A percentile compares a stretch with the other conserved stretches of the same genome.
Conservation (phyloP, 2,329 filamentous ascomycete genomes). For the Colletotrichum sp. region DNA sequence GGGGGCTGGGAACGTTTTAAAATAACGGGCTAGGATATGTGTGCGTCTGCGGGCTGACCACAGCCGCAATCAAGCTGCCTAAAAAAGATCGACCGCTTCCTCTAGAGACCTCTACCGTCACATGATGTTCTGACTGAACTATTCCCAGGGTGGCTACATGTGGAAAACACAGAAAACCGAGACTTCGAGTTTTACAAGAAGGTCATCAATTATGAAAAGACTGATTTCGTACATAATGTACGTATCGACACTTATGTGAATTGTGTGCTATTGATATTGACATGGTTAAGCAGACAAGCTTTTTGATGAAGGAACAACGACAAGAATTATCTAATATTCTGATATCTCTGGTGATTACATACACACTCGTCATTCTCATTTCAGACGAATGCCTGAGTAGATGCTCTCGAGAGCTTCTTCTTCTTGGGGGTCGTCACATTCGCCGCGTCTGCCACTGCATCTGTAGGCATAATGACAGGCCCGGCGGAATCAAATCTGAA, state of each 20-base stretch:
- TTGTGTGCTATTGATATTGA: neutral
- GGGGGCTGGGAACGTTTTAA: neutral
- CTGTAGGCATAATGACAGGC: neutral
- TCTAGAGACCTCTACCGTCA: neutral
- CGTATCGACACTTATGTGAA: neutral
- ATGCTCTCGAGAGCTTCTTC: neutral
- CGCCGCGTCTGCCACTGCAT: neutral
- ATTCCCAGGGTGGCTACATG: neutral
- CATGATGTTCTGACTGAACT: neutral
- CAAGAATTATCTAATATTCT: neutral
- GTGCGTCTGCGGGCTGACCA: neutral
- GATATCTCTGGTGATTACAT: neutral
- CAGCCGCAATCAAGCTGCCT: neutral
- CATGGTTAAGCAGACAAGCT: neutral
- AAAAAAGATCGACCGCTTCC: neutral
- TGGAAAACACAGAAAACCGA: neutral
- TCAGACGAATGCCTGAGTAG: neutral
- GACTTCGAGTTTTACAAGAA: neutral
- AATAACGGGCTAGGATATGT: neutral
- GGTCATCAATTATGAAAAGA: neutral
- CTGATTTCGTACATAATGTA: neutral
- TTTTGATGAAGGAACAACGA: neutral
- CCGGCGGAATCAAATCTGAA: neutral
- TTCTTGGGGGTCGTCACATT: neutral
- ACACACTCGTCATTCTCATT: accelerated